These are phyloP conservation scores for Goffeauzyma gilvescens DNA, from an alignment of 768 basidiomycete species.

Conservation along the genomic window DNA sequence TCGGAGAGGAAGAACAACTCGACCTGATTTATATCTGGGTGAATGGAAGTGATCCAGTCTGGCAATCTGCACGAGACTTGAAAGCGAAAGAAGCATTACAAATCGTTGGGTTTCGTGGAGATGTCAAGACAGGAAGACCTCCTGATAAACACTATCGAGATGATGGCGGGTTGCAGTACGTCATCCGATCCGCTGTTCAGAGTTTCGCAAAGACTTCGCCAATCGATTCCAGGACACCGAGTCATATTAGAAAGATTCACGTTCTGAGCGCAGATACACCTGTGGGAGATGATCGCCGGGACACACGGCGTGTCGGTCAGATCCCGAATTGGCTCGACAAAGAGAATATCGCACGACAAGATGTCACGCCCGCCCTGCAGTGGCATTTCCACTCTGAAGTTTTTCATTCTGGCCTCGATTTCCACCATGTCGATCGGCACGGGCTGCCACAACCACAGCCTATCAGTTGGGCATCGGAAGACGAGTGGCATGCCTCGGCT, in stretches of 20 bases:
- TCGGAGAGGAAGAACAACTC: constrained; percentile 5
- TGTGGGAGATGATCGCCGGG: not conserved
- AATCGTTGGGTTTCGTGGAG: not conserved
- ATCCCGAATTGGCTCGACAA: constrained; percentile 25
- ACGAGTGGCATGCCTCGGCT: constrained; percentile 16
- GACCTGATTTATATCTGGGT: constrained; percentile 27
- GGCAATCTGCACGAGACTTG: constrained; percentile 11
- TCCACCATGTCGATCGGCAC: constrained; percentile 5
- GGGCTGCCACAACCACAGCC: not conserved
- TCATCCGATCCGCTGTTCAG: constrained; percentile 16
- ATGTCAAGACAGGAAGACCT: constrained; percentile 5
- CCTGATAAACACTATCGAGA: constrained; percentile 21
- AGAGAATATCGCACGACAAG: not conserved
- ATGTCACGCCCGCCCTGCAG: constrained; percentile 5
- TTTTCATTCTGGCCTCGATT: constrained; percentile 19
- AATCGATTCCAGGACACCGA: too few relatives aligned
- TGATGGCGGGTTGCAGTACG: constrained; percentile 23
- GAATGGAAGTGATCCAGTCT: constrained; percentile 18
- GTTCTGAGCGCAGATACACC: constrained; percentile 22
- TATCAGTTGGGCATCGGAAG: too few relatives aligned
- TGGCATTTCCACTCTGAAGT: constrained; percentile 29
- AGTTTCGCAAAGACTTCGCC: constrained; percentile 9
- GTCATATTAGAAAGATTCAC: constrained; percentile 16
- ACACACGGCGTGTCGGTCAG: constrained; percentile 16
- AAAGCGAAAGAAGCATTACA: constrained; percentile 2